Base-by-base conservation (phyloP, 225 moss, liverwort and hornwort genomes). In the Climacium dendroides region DNA sequence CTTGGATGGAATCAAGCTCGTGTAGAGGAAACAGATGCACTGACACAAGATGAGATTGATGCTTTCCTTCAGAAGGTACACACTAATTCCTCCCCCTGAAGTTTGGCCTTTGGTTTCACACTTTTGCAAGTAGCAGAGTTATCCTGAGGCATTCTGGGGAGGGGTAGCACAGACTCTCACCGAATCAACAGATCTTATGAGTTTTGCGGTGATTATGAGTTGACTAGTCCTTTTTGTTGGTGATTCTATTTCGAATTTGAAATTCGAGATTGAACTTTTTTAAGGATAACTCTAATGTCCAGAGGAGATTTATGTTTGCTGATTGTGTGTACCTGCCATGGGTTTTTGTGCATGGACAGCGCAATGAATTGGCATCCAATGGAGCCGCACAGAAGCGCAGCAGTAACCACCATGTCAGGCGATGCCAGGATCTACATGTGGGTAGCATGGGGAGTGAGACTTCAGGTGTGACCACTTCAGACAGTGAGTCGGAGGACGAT, bases 11-110 rank as follows among this genome's bases (percentile, higher is more conserved):
- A 87, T 85, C 90, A 93, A 89, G 97, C 96, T 82, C 92, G 93
- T 83, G 91, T 94, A 71, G 99, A 97, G 88, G 97, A 94, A 87
- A 95, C 94, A 43, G 97, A 95, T 86, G 96, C 94, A 52, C 80
- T 97, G 76, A 99, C 99, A 45, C 95, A 99, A 88, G 99, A 99
- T 89, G 99, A 99, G 90, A 99, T 99, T 67, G 97, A 96, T 89
- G 92, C 98, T 85, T 99, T 99, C 85, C 88, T 93, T 39, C 94
- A 96, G 92, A 94, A 95, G 97, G 99, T 99, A 95, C 39, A 48
- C 19, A 29, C n/a, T 48, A 4, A 48, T 15, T 50, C 50, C 50
- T 54, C 20, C 12, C 29, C 23, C 25, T 30, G 20, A 57, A 35
- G 57, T 80, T 19, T 54, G 63, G 50, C 15, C 76, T 62, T 76